These are phyloP conservation scores for Lactarius quietus DNA, from an alignment of 768 basidiomycete species.

Conservation along the genomic window DNA sequence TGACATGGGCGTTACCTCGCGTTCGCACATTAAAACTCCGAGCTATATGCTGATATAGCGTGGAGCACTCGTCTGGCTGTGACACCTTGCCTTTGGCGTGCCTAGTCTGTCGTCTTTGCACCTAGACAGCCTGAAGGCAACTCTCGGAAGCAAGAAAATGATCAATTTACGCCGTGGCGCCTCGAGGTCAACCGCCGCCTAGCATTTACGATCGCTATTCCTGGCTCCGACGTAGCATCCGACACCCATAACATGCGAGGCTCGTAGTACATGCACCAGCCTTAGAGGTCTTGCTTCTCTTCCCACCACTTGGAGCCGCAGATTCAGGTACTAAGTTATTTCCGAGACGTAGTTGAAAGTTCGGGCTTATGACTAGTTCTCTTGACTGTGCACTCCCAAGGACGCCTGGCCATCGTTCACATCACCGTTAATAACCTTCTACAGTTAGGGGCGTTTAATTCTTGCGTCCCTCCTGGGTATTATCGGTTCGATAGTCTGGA, in stretches of 20 bases:
- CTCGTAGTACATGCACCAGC: conserved; percentile 11
- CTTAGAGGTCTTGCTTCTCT: conserved; percentile 16
- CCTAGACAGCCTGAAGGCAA: conserved; percentile 16
- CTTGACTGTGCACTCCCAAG: conserved; percentile 11
- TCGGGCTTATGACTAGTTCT: conserved; percentile 8
- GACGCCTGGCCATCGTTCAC: conserved; percentile 11
- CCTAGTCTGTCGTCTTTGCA: conserved; percentile 11
- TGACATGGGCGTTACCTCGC: conserved; percentile 11
- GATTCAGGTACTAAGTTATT: conserved; percentile 11
- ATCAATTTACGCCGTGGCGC: conserved; percentile 18
- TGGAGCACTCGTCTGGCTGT: conserved; percentile 9
- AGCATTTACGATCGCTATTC: conserved; percentile 25
- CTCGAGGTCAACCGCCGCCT: conserved; percentile 21
- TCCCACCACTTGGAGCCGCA: conserved; percentile 15
- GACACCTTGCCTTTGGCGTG: not conserved
- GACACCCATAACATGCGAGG: conserved; percentile 22
- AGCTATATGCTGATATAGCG: conserved; percentile 11
- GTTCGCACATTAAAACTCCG: conserved; percentile 21
- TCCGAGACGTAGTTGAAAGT: conserved; percentile 9
- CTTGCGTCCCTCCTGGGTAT: conserved; percentile 11
- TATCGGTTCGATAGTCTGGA: conserved; percentile 9
- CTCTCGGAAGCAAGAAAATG: conserved; percentile 14
- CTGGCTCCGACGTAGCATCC: conserved; percentile 20
- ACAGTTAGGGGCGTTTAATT: conserved; percentile 19
- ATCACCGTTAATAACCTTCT: conserved; percentile 12